These are phyloP conservation scores for Themeda triandra DNA, from an alignment of 176 grass and related monocot genomes.

Conservation along the genomic window DNA sequence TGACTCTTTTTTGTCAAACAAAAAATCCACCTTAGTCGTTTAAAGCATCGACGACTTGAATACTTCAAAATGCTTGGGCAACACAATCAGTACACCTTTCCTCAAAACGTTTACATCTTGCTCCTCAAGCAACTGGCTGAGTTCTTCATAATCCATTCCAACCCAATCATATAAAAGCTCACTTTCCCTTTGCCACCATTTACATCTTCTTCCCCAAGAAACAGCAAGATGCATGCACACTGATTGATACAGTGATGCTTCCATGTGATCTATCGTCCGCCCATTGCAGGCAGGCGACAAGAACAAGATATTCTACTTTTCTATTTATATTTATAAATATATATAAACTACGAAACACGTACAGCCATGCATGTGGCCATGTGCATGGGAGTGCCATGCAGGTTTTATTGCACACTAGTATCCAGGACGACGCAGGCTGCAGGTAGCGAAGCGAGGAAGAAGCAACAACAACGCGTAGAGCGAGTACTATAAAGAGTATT, in stretches of 20 bases:
- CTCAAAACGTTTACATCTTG: not conserved
- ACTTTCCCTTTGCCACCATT: not conserved
- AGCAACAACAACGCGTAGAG: not conserved
- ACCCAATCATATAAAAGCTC: too few relatives aligned
- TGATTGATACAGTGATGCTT: not conserved
- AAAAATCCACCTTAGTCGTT: too few relatives aligned
- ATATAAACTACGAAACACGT: not conserved
- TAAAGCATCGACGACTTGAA: too few relatives aligned
- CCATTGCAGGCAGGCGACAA: not conserved
- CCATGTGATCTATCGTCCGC: not conserved
- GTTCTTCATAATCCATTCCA: too few relatives aligned
- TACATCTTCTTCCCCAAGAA: constrained; percentile 3
- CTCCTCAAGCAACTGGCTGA: not conserved
- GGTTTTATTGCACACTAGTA: too few relatives aligned
- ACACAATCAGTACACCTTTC: not conserved
- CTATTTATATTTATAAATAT: not conserved
- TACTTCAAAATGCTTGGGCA: not conserved
- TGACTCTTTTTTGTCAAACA: too few relatives aligned
- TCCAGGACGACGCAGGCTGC: too few relatives aligned
- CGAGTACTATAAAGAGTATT: not conserved
- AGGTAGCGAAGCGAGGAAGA: not conserved
- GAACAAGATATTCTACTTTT: not conserved
- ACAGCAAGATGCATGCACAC: not conserved
- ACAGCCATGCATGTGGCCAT: not conserved
- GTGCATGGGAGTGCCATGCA: not conserved